phyloP scores from a whole-genome alignment of 768 basidiomycete species.

The Pleurotus sapidus region DNA sequence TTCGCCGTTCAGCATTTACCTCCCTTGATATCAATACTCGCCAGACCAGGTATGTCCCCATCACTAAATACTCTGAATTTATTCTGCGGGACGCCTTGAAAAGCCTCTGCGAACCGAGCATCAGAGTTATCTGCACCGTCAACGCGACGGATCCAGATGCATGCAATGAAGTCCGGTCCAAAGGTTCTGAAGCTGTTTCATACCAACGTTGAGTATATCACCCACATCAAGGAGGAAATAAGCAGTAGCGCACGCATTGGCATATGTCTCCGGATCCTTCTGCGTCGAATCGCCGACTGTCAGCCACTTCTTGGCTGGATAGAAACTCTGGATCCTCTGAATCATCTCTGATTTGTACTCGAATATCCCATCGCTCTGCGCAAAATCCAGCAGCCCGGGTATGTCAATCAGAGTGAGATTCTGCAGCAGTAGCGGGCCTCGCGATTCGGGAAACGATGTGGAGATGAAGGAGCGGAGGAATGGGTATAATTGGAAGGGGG shows the following conservation, averaged over 20 bases:
- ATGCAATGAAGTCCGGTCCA: constrained; percentile 31
- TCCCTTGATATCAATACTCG: constrained; percentile 34
- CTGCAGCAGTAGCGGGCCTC: constrained; percentile 35
- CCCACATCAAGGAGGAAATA: background rate
- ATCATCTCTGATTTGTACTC: constrained; percentile 36
- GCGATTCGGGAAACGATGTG: constrained; percentile 27
- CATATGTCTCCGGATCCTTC: constrained; percentile 44
- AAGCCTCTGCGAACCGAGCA: constrained; percentile 32
- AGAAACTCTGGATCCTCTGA: constrained; percentile 35
- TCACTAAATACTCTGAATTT: constrained; percentile 33
- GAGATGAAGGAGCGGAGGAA: constrained; percentile 39
- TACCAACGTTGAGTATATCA: no score
- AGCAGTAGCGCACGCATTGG: constrained; percentile 30
- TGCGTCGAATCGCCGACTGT: constrained; percentile 43
- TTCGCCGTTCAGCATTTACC: constrained; percentile 26
- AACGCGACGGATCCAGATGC: constrained; percentile 43
- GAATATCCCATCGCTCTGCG: constrained; percentile 21
- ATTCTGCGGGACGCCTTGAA: constrained; percentile 28
- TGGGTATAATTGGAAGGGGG: constrained; percentile 43
- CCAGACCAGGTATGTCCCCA: constrained; percentile 30
- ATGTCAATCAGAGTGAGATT: constrained; percentile 34
- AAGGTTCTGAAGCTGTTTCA: constrained; percentile 30
- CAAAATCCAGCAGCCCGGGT: constrained; percentile 23
- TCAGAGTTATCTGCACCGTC: constrained; percentile 39
- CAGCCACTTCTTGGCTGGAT: constrained; percentile 40